A percentile compares a stretch with the other conserved stretches of the same genome.
phyloP scores from a whole-genome alignment of 1,284 basidiomycete genomes.

The Microbotryum intermedium region DNA sequence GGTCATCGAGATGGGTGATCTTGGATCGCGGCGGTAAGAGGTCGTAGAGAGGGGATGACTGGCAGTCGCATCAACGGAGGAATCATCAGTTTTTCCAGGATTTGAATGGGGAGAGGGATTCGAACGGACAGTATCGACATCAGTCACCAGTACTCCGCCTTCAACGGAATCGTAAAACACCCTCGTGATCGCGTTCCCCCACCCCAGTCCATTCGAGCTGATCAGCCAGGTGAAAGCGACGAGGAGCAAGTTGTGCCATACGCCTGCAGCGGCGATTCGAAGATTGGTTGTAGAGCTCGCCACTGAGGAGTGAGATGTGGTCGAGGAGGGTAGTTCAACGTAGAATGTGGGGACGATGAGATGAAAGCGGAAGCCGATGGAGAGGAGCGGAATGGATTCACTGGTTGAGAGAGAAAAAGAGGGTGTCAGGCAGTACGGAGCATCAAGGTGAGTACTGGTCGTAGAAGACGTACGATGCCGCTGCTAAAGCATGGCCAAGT shows the following conservation, averaged over 20 bases:
- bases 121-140: background rate
- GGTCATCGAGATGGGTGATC: conserved; percentile 24
- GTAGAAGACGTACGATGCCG: conserved; percentile 14
- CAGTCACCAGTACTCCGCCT: conserved; percentile 1
- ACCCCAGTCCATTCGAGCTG: background rate
- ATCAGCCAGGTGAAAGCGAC: background rate
- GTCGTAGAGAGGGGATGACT: conserved; percentile 1
- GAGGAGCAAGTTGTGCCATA: conserved; percentile 26
- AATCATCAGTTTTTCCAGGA: background rate
- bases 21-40: conserved; percentile 1
- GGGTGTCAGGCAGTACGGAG: background rate
- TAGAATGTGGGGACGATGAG: conserved; percentile 22
- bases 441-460: background rate
- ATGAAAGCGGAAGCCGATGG: conserved; percentile 14
- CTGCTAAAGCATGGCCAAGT: conserved; percentile 23
- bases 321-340: conserved; percentile 14
- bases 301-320: background rate
- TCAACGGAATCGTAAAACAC: background rate
- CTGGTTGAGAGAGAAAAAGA: background rate
- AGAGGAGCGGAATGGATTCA: conserved; percentile 7
- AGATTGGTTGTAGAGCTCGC: conserved; percentile 2
- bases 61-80: background rate
- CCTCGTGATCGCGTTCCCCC: background rate
- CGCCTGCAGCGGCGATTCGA: conserved; percentile 20
- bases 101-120: background rate